Evolutionary conservation across 2,329 filamentous ascomycete genomes (phyloP).

Genomic region (Paracamarosporium sp.): DNA sequence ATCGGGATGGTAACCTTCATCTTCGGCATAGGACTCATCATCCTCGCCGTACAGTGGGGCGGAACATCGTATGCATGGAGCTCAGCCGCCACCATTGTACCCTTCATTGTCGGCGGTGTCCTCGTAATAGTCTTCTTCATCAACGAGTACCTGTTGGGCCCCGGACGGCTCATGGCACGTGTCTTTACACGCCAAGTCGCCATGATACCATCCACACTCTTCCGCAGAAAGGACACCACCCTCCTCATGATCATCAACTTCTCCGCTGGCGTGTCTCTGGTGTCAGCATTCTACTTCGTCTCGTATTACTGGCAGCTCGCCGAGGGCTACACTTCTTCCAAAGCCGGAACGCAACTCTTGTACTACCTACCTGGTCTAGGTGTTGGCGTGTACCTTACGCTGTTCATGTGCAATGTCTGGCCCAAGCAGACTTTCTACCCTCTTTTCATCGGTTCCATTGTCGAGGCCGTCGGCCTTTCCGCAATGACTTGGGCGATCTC

Average conservation of each 20-base stretch:
- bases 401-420: slow-evolving; percentile 66
- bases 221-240: slow-evolving; percentile 64
- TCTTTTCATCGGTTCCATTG: slow-evolving; percentile 54
- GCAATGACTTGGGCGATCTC: slow-evolving; percentile 65
- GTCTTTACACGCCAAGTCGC: slow-evolving; percentile 62
- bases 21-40: slow-evolving; percentile 40
- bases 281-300: slow-evolving; percentile 71
- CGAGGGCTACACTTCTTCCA: slow-evolving; percentile 56
- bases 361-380: slow-evolving; percentile 71
- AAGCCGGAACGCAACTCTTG: slow-evolving; percentile 58
- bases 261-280: slow-evolving; percentile 62
- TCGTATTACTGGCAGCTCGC: slow-evolving; percentile 72
- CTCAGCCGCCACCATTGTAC: slow-evolving; percentile 61
- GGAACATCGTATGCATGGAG: slow-evolving; percentile 65
- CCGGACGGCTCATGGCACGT: slow-evolving; percentile 55
- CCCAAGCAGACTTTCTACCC: slow-evolving; percentile 68
- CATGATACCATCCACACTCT: slow-evolving; percentile 69
- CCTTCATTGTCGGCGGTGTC: slow-evolving; percentile 58
- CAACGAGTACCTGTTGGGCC: slow-evolving; percentile 62
- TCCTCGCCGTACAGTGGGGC: slow-evolving; percentile 59
- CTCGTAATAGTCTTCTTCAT: slow-evolving; percentile 58
- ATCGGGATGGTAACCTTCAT: slow-evolving; percentile 43
- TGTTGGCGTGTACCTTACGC: slow-evolving; percentile 64
- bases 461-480: slow-evolving; percentile 65
- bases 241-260: slow-evolving; percentile 70